Evolutionary conservation across 306 rosid genomes (phyloP).

Genomic region (Cucumis hystrix): DNA sequence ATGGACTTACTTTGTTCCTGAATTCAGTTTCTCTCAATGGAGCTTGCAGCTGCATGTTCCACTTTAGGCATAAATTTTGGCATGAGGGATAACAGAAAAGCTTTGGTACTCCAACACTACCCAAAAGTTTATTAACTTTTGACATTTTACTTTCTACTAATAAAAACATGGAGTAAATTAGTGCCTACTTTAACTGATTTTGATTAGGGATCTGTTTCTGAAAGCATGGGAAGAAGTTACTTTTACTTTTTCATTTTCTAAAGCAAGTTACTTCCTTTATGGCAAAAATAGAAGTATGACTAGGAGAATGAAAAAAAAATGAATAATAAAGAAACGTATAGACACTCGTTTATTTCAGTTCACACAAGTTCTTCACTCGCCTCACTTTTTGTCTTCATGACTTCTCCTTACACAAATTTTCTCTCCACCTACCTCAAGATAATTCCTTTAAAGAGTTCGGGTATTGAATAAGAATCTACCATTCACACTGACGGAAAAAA

Average conservation of each 20-base stretch:
- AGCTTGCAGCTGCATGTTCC: constrained; percentile 23
- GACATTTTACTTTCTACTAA: background rate
- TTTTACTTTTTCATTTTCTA: background rate
- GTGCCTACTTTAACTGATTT: background rate
- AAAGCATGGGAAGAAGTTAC: background rate
- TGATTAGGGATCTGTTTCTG: background rate
- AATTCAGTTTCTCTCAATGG: constrained; percentile 29
- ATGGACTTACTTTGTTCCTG: background rate
- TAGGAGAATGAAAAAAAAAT: background rate
- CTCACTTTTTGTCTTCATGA: background rate
- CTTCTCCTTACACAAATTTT: background rate
- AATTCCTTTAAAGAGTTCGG: background rate
- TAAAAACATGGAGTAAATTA: background rate
- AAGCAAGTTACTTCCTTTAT: background rate
- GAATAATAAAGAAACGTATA: background rate
- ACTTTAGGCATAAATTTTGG: constrained; percentile 3
- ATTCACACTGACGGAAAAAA: background rate
- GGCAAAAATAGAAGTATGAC: background rate
- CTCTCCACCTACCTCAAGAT: background rate
- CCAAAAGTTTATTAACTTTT: background rate
- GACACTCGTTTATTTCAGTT: background rate
- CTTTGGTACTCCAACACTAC: constrained; percentile 5
- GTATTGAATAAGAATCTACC: background rate
- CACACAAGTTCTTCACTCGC: background rate
- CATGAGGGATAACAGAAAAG: background rate